Conservation (phyloP, 2,329 filamentous ascomycete species). For the Diplodia corticola region DNA sequence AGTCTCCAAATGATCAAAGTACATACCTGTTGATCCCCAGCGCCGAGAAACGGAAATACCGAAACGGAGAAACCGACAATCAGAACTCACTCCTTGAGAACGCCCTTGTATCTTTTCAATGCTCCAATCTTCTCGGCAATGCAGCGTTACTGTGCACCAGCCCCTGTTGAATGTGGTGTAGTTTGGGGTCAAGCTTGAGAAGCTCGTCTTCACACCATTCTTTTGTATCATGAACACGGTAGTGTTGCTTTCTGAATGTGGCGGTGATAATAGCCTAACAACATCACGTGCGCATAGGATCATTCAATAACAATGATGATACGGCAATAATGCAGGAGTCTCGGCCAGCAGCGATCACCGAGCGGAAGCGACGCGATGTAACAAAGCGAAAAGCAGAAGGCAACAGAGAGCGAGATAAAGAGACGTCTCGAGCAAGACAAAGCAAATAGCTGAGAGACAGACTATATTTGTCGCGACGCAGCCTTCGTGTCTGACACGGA, state of each 20-base stretch:
- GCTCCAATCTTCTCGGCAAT: too few relatives aligned
- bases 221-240: not conserved
- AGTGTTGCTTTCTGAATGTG: not conserved
- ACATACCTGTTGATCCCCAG: too few relatives aligned
- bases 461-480: not conserved
- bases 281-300: not conserved
- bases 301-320: not conserved
- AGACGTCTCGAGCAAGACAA: not conserved
- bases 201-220: too few relatives aligned
- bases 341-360: not conserved
- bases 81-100: too few relatives aligned
- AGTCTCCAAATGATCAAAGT: too few relatives aligned
- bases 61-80: too few relatives aligned
- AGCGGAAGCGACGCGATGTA: not conserved
- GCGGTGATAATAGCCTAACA: not conserved
- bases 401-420: not conserved
- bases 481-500: conserved; percentile 11
- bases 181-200: too few relatives aligned
- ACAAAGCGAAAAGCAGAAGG: not conserved
- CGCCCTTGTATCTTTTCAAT: too few relatives aligned
- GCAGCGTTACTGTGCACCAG: too few relatives aligned
- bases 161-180: too few relatives aligned
- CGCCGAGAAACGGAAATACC: too few relatives aligned
- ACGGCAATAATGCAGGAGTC: not conserved
- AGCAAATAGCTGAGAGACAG: not conserved